These are phyloP conservation scores for Backusella tuberculispora DNA, from an alignment of 192 early-diverging fungal species.

Conservation along the genomic window DNA sequence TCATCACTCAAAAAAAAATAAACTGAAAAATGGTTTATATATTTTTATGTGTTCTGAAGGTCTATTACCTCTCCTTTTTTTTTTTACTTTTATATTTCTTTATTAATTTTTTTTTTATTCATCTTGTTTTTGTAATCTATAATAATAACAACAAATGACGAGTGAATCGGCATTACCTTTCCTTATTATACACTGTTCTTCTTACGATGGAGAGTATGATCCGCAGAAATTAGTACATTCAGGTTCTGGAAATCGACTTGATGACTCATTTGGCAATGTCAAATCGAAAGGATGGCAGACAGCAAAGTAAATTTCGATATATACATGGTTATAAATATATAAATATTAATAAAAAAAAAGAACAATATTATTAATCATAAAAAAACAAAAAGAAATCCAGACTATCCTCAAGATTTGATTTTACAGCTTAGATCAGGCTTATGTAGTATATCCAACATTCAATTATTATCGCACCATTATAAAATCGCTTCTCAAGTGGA, in stretches of 20 bases:
- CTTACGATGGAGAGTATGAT: conserved; percentile 23
- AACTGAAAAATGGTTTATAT: too few relatives aligned
- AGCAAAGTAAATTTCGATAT: conserved; percentile 37
- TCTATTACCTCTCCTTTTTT: neutral
- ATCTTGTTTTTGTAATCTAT: neutral
- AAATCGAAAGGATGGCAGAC: conserved; percentile 56
- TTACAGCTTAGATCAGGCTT: conserved; percentile 56
- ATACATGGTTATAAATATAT: neutral
- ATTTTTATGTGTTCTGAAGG: too few relatives aligned
- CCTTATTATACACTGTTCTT: conserved; percentile 20
- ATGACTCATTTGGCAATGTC: conserved; percentile 18
- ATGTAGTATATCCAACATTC: conserved; percentile 65
- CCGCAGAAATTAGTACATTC: conserved; percentile 45
- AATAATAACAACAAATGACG: neutral
- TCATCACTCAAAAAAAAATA: too few relatives aligned
- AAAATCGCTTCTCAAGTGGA: conserved; percentile 77
- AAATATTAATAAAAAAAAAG: neutral
- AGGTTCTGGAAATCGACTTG: conserved; percentile 31
- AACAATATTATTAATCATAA: conserved; percentile 5
- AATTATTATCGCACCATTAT: conserved; percentile 78
- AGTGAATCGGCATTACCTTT: conserved; percentile 7
- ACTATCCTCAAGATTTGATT: conserved; percentile 72
- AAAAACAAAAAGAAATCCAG: conserved; percentile 10
- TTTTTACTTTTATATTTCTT: neutral
- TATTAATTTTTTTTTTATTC: neutral